Evolutionary conservation across 352 stramenopile genomes (phyloP).

Genomic region (Globisporangium mamillatum): DNA sequence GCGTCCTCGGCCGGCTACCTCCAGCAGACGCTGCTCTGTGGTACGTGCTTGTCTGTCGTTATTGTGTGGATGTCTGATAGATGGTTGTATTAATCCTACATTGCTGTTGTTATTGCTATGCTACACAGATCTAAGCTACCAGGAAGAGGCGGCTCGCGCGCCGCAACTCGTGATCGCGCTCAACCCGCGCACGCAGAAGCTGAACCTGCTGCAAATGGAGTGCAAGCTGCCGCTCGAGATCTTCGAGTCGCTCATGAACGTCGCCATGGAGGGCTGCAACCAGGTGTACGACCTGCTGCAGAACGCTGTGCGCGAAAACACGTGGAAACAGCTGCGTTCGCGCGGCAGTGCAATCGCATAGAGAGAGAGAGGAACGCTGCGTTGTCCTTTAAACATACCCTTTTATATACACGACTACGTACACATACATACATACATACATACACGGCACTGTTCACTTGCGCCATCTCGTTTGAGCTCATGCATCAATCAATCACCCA

Average conservation of each 20-base stretch:
- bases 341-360: slow-evolving; percentile 42
- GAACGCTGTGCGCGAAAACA: slow-evolving; percentile 84
- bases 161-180: slow-evolving; percentile 87
- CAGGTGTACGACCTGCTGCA: slow-evolving; percentile 85
- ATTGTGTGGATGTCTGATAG: neutral
- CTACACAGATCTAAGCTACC: slow-evolving; percentile 86
- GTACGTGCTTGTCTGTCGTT: slow-evolving; percentile 30
- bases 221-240: slow-evolving; percentile 87
- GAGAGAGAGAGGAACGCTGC: neutral
- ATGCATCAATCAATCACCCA: neutral
- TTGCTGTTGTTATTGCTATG: neutral
- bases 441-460: neutral
- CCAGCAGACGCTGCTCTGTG: slow-evolving; percentile 85
- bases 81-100: neutral
- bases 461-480: too few species aligned
- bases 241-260: slow-evolving; percentile 83
- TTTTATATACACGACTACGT: neutral
- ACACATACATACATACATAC: slow-evolving; percentile 2
- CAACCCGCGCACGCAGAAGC: slow-evolving; percentile 85
- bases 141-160: slow-evolving; percentile 83
- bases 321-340: slow-evolving; percentile 71
- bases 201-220: slow-evolving; percentile 90
- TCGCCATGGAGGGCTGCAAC: slow-evolving; percentile 76
- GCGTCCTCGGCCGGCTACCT: slow-evolving; percentile 87
- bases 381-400: neutral